Evolutionary conservation across 257 asterid genomes (phyloP), one percentile per base, ranked within the genome.

Genomic region (Eucommia ulmoides): DNA sequence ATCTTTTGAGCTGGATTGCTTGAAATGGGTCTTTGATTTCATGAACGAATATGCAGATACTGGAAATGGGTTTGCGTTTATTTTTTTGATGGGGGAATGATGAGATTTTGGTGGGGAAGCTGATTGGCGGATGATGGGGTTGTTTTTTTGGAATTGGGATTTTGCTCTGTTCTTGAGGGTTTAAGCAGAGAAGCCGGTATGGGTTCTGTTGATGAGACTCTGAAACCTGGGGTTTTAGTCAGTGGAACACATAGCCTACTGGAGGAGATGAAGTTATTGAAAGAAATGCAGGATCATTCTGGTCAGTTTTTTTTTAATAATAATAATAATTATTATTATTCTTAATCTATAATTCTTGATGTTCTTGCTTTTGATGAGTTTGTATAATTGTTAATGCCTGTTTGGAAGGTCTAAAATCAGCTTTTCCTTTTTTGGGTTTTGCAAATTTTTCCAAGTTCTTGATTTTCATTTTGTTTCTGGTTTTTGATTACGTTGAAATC

Each of bases 201-300:
- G 95, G 77, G 76, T 59, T 64, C 72, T 55, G 72, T 62, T 62
- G 93, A 72, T 49, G 89, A 76, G 51, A 74, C 64, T 62, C n/a
- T 60, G 26, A 84, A 76, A 59, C 55, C 71, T 22, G 89, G 79
- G 38, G 72, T 76, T 56, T 71, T 75, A 74, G 60, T 76, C 16
- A 51, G 70, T 55, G 93, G 87, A 46, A 65, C 77, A 10, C 72
- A 64, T 55, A 73, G 72, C 55, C 63, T 81, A 14, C 74, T 81
- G 59, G 95, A 79, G 59, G 93, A 83, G 66, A 79, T 84, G 87
- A 84, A 74, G 38, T 22, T 84, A 55, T 69, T 84, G 82, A 84
- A 77, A 33, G 95, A 77, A 77, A 84, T 84, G 84, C 89, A 84
- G 72, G 93, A 81, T 58, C 84, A 68, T 17, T 69, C 59, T 54